Evolutionary conservation across 2,329 filamentous ascomycete species (phyloP).

Genomic region (Mycosphaerella sp.): DNA sequence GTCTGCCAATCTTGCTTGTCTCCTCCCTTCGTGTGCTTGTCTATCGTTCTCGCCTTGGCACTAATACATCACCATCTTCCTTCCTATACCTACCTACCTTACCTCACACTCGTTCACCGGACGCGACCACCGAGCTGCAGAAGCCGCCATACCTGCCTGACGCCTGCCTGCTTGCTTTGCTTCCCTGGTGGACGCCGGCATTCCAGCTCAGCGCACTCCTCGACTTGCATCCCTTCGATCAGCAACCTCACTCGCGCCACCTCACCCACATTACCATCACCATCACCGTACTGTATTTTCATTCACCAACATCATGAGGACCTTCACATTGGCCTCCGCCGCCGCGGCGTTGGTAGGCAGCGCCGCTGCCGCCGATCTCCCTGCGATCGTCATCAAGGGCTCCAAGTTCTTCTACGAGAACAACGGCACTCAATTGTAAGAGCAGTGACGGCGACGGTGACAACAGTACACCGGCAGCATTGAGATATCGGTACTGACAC

Average conservation of each 20-base stretch:
- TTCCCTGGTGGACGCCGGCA: conserved; percentile 4
- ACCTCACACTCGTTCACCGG: too few relatives aligned
- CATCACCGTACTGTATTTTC: conserved; percentile 1
- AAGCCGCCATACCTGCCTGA: too few relatives aligned
- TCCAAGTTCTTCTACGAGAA: conserved; percentile 86
- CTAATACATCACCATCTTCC: neutral
- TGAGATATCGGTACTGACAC: conserved; percentile 1
- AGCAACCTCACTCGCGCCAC: too few relatives aligned
- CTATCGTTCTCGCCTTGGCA: conserved; percentile 19
- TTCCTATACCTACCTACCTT: neutral
- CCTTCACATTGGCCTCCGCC: conserved; percentile 44
- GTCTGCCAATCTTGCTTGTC: conserved; percentile 14
- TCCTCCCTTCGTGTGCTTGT: conserved; percentile 9
- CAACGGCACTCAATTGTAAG: conserved; percentile 66
- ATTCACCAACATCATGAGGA: conserved; percentile 43
- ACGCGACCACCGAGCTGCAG: too few relatives aligned
- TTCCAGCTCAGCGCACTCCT: neutral
- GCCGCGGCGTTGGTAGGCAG: conserved; percentile 44
- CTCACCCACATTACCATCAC: neutral
- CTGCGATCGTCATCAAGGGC: conserved; percentile 66
- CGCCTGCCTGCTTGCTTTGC: neutral
- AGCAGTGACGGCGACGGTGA: neutral
- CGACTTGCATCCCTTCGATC: neutral
- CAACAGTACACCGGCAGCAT: neutral
- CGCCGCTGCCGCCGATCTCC: conserved; percentile 49